Conservation (phyloP, 305 asterid species). For the Fraxinus latifolia region DNA sequence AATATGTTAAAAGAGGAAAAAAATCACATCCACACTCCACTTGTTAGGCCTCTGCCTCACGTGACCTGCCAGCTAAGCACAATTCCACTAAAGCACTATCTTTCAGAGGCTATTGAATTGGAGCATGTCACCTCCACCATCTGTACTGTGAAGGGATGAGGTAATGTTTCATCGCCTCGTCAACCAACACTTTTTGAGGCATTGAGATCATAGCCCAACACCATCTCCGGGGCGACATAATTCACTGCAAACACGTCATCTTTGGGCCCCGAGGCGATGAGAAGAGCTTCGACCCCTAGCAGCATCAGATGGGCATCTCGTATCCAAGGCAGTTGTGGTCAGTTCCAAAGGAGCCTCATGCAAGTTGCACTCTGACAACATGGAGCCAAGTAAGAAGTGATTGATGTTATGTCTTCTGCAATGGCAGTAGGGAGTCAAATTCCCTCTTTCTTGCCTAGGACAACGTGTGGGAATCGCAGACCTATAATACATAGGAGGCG, state of each 20-base stretch:
- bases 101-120: not conserved
- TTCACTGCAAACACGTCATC: not conserved
- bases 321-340: too few relatives aligned
- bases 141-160: not conserved
- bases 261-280: not conserved
- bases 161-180: not conserved
- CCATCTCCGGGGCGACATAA: not conserved
- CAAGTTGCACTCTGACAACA: too few relatives aligned
- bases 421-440: not conserved
- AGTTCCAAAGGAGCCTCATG: too few relatives aligned
- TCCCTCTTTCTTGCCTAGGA: not conserved
- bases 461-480: not conserved
- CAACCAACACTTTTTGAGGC: not conserved
- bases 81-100: not conserved
- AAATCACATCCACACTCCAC: not conserved
- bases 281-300: not conserved
- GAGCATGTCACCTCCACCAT: not conserved
- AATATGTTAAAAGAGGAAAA: not conserved
- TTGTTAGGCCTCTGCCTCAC: not conserved
- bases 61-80: not conserved
- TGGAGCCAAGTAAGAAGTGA: not conserved
- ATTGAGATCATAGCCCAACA: not conserved
- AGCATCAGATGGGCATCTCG: not conserved
- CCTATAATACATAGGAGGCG: not conserved
- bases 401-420: not conserved